Percentiles rank a stretch among this genome's conserved stretches.
These are phyloP conservation scores for Apophysomyces elegans DNA, from an alignment of 371 early-diverging fungal species.

Conservation along the genomic window DNA sequence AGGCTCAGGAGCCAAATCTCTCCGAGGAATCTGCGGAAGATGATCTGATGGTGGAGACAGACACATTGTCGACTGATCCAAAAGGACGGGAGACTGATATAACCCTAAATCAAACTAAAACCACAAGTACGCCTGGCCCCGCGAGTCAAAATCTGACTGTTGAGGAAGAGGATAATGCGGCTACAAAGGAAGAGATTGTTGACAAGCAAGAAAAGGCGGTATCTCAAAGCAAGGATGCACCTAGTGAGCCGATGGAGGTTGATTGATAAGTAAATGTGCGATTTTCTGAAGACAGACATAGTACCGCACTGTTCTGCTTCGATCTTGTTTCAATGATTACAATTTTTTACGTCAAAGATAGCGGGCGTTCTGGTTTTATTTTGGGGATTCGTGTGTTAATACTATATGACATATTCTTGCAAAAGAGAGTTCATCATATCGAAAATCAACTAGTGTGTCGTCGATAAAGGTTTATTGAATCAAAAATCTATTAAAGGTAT, in stretches of 20 bases:
- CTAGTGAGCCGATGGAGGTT: constrained; percentile 1
- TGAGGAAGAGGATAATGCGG: neutral
- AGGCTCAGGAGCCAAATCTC: too few species aligned
- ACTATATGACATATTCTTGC: too few species aligned
- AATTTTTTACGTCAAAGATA: neutral
- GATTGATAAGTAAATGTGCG: neutral
- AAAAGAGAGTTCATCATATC: too few species aligned
- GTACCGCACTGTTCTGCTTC: neutral
- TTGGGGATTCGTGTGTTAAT: too few species aligned
- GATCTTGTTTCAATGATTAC: neutral
- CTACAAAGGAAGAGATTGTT: neutral
- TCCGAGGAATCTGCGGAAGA: too few species aligned
- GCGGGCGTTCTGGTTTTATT: too few species aligned
- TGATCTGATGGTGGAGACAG: too few species aligned
- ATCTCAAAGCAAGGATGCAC: neutral
- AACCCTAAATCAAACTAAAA: neutral
- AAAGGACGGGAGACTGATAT: neutral
- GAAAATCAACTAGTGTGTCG: too few species aligned
- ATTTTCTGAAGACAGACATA: neutral
- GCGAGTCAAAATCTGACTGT: too few species aligned
- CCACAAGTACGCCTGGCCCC: neutral
- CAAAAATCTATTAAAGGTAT: constrained; percentile 9
- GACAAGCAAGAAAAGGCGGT: neutral
- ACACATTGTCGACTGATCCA: too few species aligned
- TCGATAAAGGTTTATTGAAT: neutral